A percentile compares a stretch with the other conserved stretches of the same genome.
phyloP scores from a whole-genome alignment of 192 early-diverging fungal species.

The Gigaspora rosea region DNA sequence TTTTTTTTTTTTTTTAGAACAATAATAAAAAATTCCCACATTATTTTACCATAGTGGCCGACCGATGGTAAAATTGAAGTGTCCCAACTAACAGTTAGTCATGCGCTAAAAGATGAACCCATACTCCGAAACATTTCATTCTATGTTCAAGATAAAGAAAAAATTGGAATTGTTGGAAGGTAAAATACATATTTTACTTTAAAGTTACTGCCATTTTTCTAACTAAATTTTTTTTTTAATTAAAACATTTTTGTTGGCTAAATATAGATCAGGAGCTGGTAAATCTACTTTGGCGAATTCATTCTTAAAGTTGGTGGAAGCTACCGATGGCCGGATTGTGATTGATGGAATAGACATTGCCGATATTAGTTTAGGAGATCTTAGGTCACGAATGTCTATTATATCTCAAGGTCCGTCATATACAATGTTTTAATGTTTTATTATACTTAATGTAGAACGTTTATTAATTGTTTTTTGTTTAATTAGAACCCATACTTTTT shows the following conservation, averaged over 20 bases:
- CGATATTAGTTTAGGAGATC: slow-evolving; percentile 71
- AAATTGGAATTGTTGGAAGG: slow-evolving; percentile 90
- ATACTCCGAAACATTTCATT: slow-evolving; percentile 80
- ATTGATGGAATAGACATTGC: slow-evolving; percentile 83
- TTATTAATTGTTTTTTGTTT: background rate
- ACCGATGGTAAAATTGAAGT: slow-evolving; percentile 70
- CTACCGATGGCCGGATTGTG: slow-evolving; percentile 63
- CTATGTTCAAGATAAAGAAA: slow-evolving; percentile 60
- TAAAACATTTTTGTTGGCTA: background rate
- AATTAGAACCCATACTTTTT: slow-evolving; percentile 51
- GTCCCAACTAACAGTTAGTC: slow-evolving; percentile 70
- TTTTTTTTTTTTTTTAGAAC: too few relatives aligned
- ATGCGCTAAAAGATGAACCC: slow-evolving; percentile 66
- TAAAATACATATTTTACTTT: background rate
- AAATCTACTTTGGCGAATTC: slow-evolving; percentile 81
- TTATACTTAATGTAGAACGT: background rate
- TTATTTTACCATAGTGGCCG: slow-evolving; percentile 63
- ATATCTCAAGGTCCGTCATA: slow-evolving; percentile 74
- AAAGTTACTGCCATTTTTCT: background rate
- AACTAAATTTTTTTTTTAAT: too few relatives aligned
- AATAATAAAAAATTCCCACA: background rate
- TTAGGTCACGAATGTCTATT: slow-evolving; percentile 79
- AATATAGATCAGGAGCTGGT: slow-evolving; percentile 77
- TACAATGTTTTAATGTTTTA: background rate
- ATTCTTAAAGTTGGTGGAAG: slow-evolving; percentile 79